Evolutionary conservation across 73 alveolate genomes (phyloP).

Genomic region (Symbiodinium natans): DNA sequence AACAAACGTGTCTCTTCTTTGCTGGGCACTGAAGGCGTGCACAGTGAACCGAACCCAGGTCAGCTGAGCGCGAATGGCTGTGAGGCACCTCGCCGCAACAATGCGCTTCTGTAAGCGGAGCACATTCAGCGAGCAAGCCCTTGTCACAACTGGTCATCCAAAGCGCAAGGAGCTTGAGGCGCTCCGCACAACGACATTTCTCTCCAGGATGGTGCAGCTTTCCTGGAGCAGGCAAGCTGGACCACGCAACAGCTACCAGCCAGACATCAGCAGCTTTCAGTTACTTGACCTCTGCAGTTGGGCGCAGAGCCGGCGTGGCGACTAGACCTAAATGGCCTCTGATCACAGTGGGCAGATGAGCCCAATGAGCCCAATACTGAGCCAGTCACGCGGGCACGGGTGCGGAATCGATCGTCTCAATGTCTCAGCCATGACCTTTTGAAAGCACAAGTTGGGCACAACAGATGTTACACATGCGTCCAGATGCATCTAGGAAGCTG

Average conservation of each 20-base stretch:
- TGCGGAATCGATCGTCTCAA: slow-evolving; percentile 21
- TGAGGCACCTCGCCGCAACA: slow-evolving; percentile 56
- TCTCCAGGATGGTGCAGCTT: slow-evolving; percentile 78
- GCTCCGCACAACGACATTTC: slow-evolving; percentile 56
- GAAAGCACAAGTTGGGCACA: background rate
- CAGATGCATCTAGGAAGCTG: too few relatives aligned
- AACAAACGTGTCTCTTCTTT: background rate
- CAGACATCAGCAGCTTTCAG: background rate
- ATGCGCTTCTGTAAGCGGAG: background rate
- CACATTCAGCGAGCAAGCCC: too few relatives aligned
- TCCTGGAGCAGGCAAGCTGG: background rate
- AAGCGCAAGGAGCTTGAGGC: slow-evolving; percentile 16
- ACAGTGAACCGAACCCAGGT: slow-evolving; percentile 59
- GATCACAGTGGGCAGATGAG: too few relatives aligned
- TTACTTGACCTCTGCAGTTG: too few relatives aligned
- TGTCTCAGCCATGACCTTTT: background rate
- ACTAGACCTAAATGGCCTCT: too few relatives aligned
- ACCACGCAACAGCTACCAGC: background rate
- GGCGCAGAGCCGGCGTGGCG: too few relatives aligned
- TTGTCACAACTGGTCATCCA: too few relatives aligned
- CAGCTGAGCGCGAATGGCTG: slow-evolving; percentile 65
- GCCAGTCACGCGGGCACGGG: slow-evolving; percentile 54
- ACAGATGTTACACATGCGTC: too few relatives aligned
- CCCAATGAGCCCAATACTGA: background rate
- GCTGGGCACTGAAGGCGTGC: slow-evolving; percentile 59